Evolutionary conservation across 805 yeast species (phyloP).

Genomic region (Metschnikowia arizonensis): DNA sequence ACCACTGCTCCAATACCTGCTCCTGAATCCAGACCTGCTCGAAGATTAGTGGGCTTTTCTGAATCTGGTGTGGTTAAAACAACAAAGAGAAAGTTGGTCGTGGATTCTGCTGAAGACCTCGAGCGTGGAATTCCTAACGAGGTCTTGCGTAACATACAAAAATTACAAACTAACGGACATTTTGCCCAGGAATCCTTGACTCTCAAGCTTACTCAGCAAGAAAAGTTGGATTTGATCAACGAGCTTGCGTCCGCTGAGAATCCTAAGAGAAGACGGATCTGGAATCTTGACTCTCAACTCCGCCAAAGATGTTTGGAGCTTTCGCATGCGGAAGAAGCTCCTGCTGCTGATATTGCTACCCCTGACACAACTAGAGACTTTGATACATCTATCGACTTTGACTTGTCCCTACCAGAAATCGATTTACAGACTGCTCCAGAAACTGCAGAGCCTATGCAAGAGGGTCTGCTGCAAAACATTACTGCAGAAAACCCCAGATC

Average conservation of each 20-base stretch:
- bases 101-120: conserved; percentile 45
- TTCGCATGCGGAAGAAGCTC: conserved; percentile 21
- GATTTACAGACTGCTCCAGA: conserved; percentile 19
- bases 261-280: conserved; percentile 28
- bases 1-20: conserved; percentile 15
- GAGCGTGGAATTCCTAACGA: conserved; percentile 40
- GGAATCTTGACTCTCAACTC: conserved; percentile 30
- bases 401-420: conserved; percentile 25
- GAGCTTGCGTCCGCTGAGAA: conserved; percentile 31
- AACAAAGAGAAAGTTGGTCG: conserved; percentile 39
- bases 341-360: conserved; percentile 1
- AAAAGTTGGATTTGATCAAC: conserved; percentile 32
- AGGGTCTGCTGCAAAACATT: conserved; percentile 18
- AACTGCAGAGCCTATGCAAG: conserved; percentile 8
- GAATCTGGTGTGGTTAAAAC: conserved; percentile 46
- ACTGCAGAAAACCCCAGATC: conserved; percentile 38
- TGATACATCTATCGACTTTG: conserved; percentile 24
- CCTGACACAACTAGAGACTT: conserved; percentile 10
- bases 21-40: conserved; percentile 20
- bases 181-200: conserved; percentile 21
- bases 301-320: conserved; percentile 28
- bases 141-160: conserved; percentile 31
- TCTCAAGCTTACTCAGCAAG: conserved; percentile 25
- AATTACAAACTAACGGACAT: conserved; percentile 19
- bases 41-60: conserved; percentile 30